Evolutionary conservation across 2,329 filamentous ascomycete genomes (phyloP), one percentile per base, ranked within the genome.

Genomic region (Xylaria sp.): DNA sequence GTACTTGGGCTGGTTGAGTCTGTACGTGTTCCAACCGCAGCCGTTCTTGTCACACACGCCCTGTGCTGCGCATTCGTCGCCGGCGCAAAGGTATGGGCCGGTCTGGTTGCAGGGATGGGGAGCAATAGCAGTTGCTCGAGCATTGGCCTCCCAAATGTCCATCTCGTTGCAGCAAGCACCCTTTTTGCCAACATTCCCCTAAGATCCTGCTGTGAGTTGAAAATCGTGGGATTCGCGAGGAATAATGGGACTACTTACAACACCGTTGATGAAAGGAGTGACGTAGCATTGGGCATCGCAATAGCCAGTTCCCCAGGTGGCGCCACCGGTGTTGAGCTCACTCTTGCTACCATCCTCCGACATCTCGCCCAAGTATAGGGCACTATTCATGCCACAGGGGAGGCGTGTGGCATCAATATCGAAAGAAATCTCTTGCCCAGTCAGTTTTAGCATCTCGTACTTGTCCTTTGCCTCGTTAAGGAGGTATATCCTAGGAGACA

Each of bases 341-440:
- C 77, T 75, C 69, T 80, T 63, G 43, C 85, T 85, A 68, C 85
- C 85, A 63, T 87, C 83, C 4, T 78, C 77, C 38, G 83, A 78
- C 85, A 88, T 88, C 73, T 83, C 77, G 41, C 83, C 80, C 55
- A 87, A 83, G 76, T 87, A 87, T n/a, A 87, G 74, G 27, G 85
- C 85, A 59, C 85, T 85, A 74, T 88, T 87, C 70, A 87, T 77
- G 62, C 86, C 86, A 69, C 86, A 88, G 35, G 83, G 82, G 7
- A 89, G 79, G 66, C 82, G 81, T 49, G 85, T 87, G 38, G 85
- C 80, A 70, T 90, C 87, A 29, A 89, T 83, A 54, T 88, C 86
- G 66, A 90, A 88, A 19, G 84, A 81, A 71, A 89, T 82, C 72
- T 90, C 87, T 68, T 82, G 76, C 72, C 84, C 84, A 46, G 83